A percentile compares a stretch with the other conserved stretches of the same genome.
Conservation (phyloP, 2,329 filamentous ascomycete species). For the Tetracladium maxilliforme region DNA sequence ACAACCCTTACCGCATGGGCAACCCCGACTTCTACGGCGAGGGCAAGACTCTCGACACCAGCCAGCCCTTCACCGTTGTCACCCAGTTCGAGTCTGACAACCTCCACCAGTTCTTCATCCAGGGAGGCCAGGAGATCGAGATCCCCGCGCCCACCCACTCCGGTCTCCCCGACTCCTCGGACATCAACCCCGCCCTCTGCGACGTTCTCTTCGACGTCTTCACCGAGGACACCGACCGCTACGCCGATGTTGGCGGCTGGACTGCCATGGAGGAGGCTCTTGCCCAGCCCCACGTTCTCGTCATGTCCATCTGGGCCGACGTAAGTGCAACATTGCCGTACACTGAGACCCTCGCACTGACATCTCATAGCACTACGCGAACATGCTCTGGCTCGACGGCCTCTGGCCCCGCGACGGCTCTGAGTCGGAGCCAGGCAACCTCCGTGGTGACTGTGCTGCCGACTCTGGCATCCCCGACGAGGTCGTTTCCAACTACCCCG, state of each 20-base stretch:
- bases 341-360: too few relatives aligned
- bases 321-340: too few relatives aligned
- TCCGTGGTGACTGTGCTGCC: slow-evolving; percentile 37
- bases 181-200: slow-evolving; percentile 43
- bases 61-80: slow-evolving; percentile 36
- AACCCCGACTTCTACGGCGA: slow-evolving; percentile 39
- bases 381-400: slow-evolving; percentile 66
- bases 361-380: slow-evolving; percentile 46
- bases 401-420: slow-evolving; percentile 36
- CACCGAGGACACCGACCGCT: slow-evolving; percentile 38
- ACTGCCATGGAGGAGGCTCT: slow-evolving; percentile 38
- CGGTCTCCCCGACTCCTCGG: slow-evolving; percentile 31
- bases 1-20: slow-evolving; percentile 45
- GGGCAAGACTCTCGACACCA: slow-evolving; percentile 36
- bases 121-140: slow-evolving; percentile 34
- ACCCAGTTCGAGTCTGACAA: slow-evolving; percentile 41
- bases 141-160: slow-evolving; percentile 29
- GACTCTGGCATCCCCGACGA: slow-evolving; percentile 33
- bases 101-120: slow-evolving; percentile 41
- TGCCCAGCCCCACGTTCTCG: slow-evolving; percentile 44
- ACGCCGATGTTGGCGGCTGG: slow-evolving; percentile 39
- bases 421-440: slow-evolving; percentile 27
- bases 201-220: too few relatives aligned
- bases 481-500: slow-evolving; percentile 28
- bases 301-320: slow-evolving; percentile 41